Evolutionary conservation across 2,329 filamentous ascomycete genomes (phyloP).

Genomic region (Fusarium irregulare): DNA sequence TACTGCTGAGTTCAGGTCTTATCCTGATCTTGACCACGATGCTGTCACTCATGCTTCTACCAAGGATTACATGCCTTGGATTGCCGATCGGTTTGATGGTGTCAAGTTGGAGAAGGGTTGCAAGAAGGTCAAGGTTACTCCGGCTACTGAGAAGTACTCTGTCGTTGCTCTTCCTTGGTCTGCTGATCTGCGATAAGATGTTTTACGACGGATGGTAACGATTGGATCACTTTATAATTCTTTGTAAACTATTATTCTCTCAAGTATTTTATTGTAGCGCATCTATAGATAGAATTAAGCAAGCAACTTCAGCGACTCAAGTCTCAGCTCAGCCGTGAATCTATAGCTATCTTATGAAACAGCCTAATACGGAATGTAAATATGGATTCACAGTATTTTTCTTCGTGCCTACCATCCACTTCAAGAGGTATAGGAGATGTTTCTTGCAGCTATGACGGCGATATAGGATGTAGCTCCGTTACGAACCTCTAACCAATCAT

Average conservation of each 20-base stretch:
- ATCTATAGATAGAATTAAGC: background rate
- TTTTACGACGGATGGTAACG: fast-evolving
- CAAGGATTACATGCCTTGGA: background rate
- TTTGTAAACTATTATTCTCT: background rate
- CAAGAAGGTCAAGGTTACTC: background rate
- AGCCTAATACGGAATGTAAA: too few species aligned
- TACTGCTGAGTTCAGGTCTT: background rate
- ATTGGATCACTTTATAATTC: background rate
- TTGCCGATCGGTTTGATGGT: constrained; percentile 4
- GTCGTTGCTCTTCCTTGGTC: background rate
- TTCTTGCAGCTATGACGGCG: too few species aligned
- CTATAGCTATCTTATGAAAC: fast-evolving
- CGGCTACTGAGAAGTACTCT: background rate
- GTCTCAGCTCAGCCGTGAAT: too few species aligned
- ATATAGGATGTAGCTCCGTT: too few species aligned
- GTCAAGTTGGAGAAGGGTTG: constrained; percentile 4
- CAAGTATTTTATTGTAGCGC: background rate
- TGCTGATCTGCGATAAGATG: background rate
- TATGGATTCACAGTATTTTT: too few species aligned
- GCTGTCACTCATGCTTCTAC: background rate
- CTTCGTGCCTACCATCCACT: too few species aligned
- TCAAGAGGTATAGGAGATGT: too few species aligned
- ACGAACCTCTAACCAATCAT: too few species aligned
- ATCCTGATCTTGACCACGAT: constrained; percentile 2
- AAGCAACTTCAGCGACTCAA: background rate